phyloP scores from a whole-genome alignment of 129 eudicot species.

The Cynara cardunculus region DNA sequence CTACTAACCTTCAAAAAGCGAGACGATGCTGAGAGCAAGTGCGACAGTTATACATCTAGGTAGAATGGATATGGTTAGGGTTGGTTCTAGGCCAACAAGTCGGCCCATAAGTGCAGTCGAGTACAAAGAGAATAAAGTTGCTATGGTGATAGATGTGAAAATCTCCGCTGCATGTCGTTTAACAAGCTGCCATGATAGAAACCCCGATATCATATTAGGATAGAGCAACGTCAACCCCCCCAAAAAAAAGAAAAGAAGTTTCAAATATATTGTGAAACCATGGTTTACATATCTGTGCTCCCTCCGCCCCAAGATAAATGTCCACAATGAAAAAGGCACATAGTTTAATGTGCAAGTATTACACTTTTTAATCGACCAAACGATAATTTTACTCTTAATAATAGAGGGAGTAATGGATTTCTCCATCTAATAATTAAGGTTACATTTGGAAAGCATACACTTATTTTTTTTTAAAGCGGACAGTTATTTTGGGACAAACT shows the following conservation, averaged over 20 bases:
- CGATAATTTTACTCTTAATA: not conserved
- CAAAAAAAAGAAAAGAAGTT: too few species aligned
- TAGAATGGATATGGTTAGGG: conserved; percentile 71
- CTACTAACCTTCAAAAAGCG: conserved; percentile 81
- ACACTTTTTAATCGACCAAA: not conserved
- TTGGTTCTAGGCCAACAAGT: conserved; percentile 78
- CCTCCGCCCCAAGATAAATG: not conserved
- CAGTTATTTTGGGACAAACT: not conserved
- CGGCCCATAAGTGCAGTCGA: conserved; percentile 93
- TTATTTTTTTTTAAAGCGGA: too few species aligned
- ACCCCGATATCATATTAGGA: not conserved
- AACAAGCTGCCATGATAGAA: conserved; percentile 59
- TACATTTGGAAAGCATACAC: too few species aligned
- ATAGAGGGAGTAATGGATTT: not conserved
- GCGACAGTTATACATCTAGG: conserved; percentile 99
- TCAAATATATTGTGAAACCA: too few species aligned
- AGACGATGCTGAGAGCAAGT: conserved; percentile 95
- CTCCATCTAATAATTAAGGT: too few species aligned
- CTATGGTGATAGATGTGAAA: conserved; percentile 72
- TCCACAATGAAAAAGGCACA: not conserved
- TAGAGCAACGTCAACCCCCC: too few species aligned
- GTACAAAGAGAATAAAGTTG: conserved; percentile 83
- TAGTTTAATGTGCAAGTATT: not conserved
- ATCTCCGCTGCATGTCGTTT: conserved; percentile 98
- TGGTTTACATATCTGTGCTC: too few species aligned